These are phyloP conservation scores for Gamsiella multidivaricata DNA, from an alignment of 192 early-diverging fungal species.

Conservation along the genomic window DNA sequence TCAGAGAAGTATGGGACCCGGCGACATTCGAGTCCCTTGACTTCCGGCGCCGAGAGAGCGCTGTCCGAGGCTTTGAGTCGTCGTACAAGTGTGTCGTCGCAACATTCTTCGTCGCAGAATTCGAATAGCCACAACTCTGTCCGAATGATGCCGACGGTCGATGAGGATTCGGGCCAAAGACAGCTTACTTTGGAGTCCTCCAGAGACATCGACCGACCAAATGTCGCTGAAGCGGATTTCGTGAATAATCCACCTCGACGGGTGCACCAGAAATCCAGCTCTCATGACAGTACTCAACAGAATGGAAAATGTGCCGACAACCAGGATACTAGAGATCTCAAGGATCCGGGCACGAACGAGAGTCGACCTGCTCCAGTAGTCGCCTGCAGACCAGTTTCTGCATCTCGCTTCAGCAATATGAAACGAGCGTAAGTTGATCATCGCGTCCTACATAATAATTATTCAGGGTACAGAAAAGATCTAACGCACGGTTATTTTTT, in stretches of 20 bases:
- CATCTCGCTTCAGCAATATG: constrained; percentile 34
- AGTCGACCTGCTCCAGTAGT: not conserved
- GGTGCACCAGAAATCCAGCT: not conserved
- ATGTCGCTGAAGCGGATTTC: not conserved
- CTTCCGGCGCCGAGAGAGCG: constrained; percentile 4
- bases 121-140: constrained; percentile 15
- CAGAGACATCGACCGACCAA: not conserved
- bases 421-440: constrained; percentile 27
- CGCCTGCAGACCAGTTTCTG: not conserved
- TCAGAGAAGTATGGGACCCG: not conserved
- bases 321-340: not conserved
- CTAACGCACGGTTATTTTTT: too few relatives aligned
- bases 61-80: constrained; percentile 12
- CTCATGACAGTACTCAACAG: not conserved
- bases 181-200: not conserved
- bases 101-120: not conserved
- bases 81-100: constrained; percentile 18
- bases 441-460: not conserved
- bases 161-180: constrained; percentile 7
- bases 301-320: not conserved
- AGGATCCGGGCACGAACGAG: not conserved
- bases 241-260: constrained; percentile 14
- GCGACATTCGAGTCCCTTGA: constrained; percentile 46
- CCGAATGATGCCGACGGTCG: constrained; percentile 16
- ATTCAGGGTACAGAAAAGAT: too few relatives aligned